Conservation (phyloP, 2,329 filamentous ascomycete species). For the Penicillium concentricum region DNA sequence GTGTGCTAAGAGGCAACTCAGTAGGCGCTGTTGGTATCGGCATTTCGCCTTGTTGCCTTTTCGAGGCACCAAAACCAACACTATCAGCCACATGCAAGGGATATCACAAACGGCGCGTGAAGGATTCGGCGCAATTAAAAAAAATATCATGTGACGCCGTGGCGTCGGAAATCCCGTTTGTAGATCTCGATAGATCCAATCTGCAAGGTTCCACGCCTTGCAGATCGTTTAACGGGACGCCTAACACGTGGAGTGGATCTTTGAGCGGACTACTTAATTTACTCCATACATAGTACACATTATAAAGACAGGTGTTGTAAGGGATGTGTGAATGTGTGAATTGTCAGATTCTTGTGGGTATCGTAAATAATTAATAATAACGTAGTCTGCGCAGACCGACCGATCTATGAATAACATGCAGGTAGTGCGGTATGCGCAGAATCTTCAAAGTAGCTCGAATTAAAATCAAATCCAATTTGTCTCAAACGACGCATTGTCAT, state of each 20-base stretch:
- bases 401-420: no score
- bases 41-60: background rate
- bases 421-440: background rate
- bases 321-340: background rate
- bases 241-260: background rate
- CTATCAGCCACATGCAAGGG: background rate
- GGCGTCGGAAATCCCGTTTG: background rate
- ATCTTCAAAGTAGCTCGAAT: background rate
- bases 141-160: background rate
- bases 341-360: no score
- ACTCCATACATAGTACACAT: no score
- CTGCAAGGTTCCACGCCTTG: background rate
- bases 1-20: background rate
- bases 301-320: no score
- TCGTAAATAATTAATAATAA: no score
- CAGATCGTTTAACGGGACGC: background rate
- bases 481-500: background rate
- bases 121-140: background rate
- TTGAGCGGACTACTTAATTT: background rate
- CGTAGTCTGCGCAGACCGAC: no score
- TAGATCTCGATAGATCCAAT: background rate
- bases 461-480: background rate
- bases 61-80: background rate
- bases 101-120: background rate
- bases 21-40: background rate